These are phyloP conservation scores for Brettanomyces custersianus DNA, from an alignment of 805 yeast species.

Conservation along the genomic window DNA sequence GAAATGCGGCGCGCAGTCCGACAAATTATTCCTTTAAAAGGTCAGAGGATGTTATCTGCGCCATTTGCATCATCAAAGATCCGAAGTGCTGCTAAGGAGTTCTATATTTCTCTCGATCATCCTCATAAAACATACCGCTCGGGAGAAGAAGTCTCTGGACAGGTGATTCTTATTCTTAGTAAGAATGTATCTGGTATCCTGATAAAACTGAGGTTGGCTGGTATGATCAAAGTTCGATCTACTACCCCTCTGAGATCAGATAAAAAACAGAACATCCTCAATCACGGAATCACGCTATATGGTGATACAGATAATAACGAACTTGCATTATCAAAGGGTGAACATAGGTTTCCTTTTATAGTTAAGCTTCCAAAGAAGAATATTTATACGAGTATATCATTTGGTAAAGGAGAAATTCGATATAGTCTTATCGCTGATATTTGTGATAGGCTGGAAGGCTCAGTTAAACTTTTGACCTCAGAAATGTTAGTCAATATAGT, in stretches of 20 bases:
- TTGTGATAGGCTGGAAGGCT: slow-evolving; percentile 5
- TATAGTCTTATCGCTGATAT: slow-evolving; percentile 41
- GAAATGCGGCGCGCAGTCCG: slow-evolving; percentile 50
- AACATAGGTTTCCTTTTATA: slow-evolving; percentile 80
- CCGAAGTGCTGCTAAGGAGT: slow-evolving; percentile 38
- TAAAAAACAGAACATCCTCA: slow-evolving; percentile 43
- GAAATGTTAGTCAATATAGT: slow-evolving; percentile 53
- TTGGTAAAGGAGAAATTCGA: slow-evolving; percentile 77
- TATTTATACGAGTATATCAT: slow-evolving; percentile 65
- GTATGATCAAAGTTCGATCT: slow-evolving; percentile 46
- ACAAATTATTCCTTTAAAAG: slow-evolving; percentile 29
- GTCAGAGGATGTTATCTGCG: slow-evolving; percentile 13
- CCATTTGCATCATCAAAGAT: slow-evolving; percentile 13
- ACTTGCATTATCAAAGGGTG: slow-evolving; percentile 57
- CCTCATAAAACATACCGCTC: slow-evolving; percentile 77
- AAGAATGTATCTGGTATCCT: slow-evolving; percentile 46
- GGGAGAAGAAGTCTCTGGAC: slow-evolving; percentile 66
- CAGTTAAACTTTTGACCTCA: slow-evolving; percentile 31
- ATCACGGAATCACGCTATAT: slow-evolving; percentile 50
- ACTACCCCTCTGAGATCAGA: slow-evolving; percentile 43
- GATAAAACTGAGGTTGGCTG: slow-evolving; percentile 45
- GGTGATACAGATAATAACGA: slow-evolving; percentile 29
- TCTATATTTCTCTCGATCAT: slow-evolving; percentile 60
- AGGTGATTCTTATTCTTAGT: slow-evolving; percentile 45
- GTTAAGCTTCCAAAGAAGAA: slow-evolving; percentile 71